These are phyloP conservation scores for Fusarium sp. DNA, from an alignment of 2,329 filamentous ascomycete genomes.

Conservation along the genomic window DNA sequence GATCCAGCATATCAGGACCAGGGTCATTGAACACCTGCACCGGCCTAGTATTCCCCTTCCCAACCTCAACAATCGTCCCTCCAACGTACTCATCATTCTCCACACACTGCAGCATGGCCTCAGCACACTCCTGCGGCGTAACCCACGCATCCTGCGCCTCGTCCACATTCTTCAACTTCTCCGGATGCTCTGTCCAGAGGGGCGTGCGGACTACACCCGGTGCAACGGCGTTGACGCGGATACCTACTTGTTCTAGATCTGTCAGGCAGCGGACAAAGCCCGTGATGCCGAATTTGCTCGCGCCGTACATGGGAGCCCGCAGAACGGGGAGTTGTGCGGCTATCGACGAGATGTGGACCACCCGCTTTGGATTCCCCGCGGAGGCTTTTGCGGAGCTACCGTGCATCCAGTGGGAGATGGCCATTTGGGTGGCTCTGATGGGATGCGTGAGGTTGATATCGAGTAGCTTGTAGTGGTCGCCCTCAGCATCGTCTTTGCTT, in stretches of 20 bases:
- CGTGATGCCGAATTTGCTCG: constrained; percentile 55
- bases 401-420: constrained; percentile 55
- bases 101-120: constrained; percentile 58
- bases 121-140: constrained; percentile 57
- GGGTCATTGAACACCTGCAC: constrained; percentile 56
- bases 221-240: constrained; percentile 59
- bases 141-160: constrained; percentile 55
- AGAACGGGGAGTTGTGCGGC: constrained; percentile 54
- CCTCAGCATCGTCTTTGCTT: constrained; percentile 49
- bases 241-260: constrained; percentile 51
- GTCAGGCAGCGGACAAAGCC: constrained; percentile 59
- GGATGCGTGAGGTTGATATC: constrained; percentile 60
- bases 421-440: constrained; percentile 57
- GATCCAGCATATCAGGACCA: constrained; percentile 51
- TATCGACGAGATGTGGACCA: constrained; percentile 56
- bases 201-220: constrained; percentile 61
- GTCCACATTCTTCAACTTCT: constrained; percentile 57
- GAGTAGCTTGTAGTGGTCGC: constrained; percentile 52
- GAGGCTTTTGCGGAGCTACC: constrained; percentile 39
- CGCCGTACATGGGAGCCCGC: constrained; percentile 55
- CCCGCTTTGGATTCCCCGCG: constrained; percentile 50
- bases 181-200: constrained; percentile 59
- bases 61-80: constrained; percentile 59
- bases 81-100: constrained; percentile 52
- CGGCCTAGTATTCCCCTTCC: constrained; percentile 47